Percentiles rank a stretch among this genome's conserved stretches.
These are phyloP conservation scores for Arthrobotrys megalospora DNA, from an alignment of 2,329 filamentous ascomycete genomes.

Conservation along the genomic window DNA sequence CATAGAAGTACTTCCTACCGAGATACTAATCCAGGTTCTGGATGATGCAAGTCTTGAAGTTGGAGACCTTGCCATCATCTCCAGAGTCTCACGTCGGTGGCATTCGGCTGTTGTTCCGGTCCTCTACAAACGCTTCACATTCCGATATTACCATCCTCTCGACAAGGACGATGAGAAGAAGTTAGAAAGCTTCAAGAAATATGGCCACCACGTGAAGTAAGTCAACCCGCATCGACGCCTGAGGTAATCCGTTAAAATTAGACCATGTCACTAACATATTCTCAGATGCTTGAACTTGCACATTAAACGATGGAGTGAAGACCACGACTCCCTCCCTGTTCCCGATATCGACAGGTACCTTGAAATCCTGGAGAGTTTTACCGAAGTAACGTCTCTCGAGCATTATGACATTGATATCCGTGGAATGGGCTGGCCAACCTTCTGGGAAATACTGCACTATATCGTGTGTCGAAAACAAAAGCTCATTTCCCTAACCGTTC, in stretches of 20 bases:
- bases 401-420: conserved; percentile 33
- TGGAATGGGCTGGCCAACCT: conserved; percentile 18
- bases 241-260: not conserved
- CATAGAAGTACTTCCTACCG: conserved; percentile 45
- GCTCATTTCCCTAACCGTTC: conserved; percentile 17
- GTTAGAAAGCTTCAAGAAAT: conserved; percentile 51
- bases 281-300: conserved; percentile 26
- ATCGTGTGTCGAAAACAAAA: conserved; percentile 23
- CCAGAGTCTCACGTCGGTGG: conserved; percentile 46
- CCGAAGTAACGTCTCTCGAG: conserved; percentile 29
- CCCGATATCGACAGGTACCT: conserved; percentile 1
- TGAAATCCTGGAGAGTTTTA: conserved; percentile 13
- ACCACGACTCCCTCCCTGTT: not conserved
- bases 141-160: conserved; percentile 27
- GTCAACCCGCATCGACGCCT: not conserved
- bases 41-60: conserved; percentile 27
- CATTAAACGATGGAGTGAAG: conserved; percentile 27
- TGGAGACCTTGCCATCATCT: conserved; percentile 34
- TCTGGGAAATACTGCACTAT: conserved; percentile 44
- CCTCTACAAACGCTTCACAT: conserved; percentile 45
- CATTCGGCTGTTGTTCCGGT: conserved; percentile 32
- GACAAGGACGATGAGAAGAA: conserved; percentile 8
- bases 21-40: conserved; percentile 46
- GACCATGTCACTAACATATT: not conserved
- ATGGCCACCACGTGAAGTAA: conserved; percentile 44